phyloP scores from a whole-genome alignment of 805 yeast species.

The Komagataella pseudopastoris region DNA sequence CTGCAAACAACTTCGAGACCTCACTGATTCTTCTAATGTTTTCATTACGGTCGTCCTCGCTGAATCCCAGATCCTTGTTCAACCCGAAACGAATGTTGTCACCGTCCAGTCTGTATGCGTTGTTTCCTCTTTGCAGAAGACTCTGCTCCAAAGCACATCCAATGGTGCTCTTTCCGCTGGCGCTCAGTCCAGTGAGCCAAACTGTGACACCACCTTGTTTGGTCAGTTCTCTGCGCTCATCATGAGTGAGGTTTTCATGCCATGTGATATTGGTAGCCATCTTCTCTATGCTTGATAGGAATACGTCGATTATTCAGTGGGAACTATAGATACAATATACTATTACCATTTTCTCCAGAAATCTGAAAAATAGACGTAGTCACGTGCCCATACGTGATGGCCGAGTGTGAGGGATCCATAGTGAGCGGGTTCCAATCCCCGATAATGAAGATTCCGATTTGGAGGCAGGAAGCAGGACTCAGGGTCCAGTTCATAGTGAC shows the following conservation, averaged over 20 bases:
- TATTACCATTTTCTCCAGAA: background rate
- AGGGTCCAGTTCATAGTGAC: background rate
- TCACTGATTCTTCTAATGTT: slow-evolving; percentile 92
- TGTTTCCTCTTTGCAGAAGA: slow-evolving; percentile 52
- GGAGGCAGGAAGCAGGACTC: slow-evolving; percentile 1
- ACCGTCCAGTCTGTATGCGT: slow-evolving; percentile 84
- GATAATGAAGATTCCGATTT: slow-evolving; percentile 2
- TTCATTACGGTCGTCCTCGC: slow-evolving; percentile 85
- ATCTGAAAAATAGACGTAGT: background rate
- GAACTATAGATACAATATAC: background rate
- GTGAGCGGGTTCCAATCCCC: background rate
- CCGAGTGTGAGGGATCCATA: slow-evolving; percentile 4
- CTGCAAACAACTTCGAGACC: slow-evolving; percentile 88
- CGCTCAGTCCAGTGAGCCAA: slow-evolving; percentile 93
- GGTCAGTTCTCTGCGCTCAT: slow-evolving; percentile 58
- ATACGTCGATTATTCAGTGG: background rate
- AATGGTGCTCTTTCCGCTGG: slow-evolving; percentile 89
- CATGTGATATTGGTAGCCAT: slow-evolving; percentile 97
- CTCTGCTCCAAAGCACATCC: slow-evolving; percentile 89
- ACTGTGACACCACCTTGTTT: slow-evolving; percentile 82
- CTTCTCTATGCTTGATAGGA: background rate
- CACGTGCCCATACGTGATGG: background rate
- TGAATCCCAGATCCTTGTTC: slow-evolving; percentile 89
- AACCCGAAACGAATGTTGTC: slow-evolving; percentile 91
- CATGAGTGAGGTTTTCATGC: slow-evolving; percentile 83